phyloP scores from a whole-genome alignment of 345 rosid species.

The Heritiera littoralis region DNA sequence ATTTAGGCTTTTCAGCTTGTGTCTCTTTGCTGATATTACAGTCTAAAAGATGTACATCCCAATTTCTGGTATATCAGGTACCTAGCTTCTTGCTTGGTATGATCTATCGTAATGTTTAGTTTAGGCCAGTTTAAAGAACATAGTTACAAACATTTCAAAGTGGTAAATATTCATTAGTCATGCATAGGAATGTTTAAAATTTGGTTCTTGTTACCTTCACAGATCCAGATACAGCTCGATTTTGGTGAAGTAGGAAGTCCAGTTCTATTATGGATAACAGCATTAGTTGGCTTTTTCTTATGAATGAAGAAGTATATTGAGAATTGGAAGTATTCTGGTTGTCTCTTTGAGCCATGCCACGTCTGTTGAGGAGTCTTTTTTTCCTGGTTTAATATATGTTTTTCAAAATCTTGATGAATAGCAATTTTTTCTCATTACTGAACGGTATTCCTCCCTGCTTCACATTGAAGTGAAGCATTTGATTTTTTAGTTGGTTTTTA shows the following conservation, averaged over 20 bases:
- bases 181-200: neutral
- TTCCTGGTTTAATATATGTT: neutral
- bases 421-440: too few relatives aligned
- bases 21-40: neutral
- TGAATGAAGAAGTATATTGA: neutral
- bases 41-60: neutral
- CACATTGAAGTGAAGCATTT: too few relatives aligned
- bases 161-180: neutral
- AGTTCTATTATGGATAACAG: neutral
- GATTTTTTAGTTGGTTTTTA: too few relatives aligned
- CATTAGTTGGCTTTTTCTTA: neutral
- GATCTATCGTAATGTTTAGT: neutral
- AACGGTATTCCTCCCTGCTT: neutral
- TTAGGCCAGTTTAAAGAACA: neutral
- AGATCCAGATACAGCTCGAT: neutral
- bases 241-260: neutral
- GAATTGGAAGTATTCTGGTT: neutral
- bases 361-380: neutral
- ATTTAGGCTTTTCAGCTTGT: constrained; percentile 3
- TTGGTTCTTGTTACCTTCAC: neutral
- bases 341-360: neutral
- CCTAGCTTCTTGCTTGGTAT: neutral
- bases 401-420: neutral
- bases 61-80: neutral
- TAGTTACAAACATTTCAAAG: neutral